Evolutionary conservation across 1,139 yeast species (phyloP).

Genomic region (Saccharomyces hybrid): DNA sequence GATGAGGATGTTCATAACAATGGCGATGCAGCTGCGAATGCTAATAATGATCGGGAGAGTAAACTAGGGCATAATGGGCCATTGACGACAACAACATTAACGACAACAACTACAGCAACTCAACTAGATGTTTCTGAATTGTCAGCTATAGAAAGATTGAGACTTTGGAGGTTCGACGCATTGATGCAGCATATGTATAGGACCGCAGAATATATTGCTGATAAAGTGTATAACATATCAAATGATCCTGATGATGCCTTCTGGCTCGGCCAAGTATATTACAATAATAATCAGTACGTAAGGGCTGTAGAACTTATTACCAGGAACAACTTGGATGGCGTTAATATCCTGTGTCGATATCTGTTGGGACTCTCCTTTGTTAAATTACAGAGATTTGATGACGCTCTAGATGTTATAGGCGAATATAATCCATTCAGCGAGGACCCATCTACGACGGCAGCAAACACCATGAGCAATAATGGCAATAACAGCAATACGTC

Average conservation of each 20-base stretch:
- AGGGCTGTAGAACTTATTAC: conserved; percentile 64
- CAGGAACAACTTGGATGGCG: conserved; percentile 35
- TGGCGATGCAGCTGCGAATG: conserved; percentile 32
- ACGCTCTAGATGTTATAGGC: conserved; percentile 80
- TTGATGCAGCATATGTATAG: conserved; percentile 84
- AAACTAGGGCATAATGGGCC: conserved; percentile 6
- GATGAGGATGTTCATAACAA: conserved; percentile 33
- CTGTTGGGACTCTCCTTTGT: conserved; percentile 70
- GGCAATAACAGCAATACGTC: conserved; percentile 10
- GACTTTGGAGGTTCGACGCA: conserved; percentile 94
- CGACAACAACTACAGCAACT: conserved; percentile 13
- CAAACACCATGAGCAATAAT: conserved; percentile 13
- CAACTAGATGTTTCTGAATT: conserved; percentile 37
- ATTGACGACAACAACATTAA: conserved; percentile 13
- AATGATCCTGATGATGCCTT: conserved; percentile 90
- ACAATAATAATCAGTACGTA: conserved; percentile 59
- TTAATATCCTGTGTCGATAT: conserved; percentile 68
- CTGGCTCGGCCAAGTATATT: conserved; percentile 91
- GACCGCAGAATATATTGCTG: conserved; percentile 90
- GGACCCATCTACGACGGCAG: conserved; percentile 10
- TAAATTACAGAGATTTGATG: conserved; percentile 76
- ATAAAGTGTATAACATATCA: conserved; percentile 67
- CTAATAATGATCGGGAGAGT: conserved; percentile 5
- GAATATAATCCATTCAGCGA: conserved; percentile 63
- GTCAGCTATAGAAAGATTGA: conserved; percentile 76